phyloP scores from a whole-genome alignment of 768 basidiomycete species.

The Auricularia cornea region DNA sequence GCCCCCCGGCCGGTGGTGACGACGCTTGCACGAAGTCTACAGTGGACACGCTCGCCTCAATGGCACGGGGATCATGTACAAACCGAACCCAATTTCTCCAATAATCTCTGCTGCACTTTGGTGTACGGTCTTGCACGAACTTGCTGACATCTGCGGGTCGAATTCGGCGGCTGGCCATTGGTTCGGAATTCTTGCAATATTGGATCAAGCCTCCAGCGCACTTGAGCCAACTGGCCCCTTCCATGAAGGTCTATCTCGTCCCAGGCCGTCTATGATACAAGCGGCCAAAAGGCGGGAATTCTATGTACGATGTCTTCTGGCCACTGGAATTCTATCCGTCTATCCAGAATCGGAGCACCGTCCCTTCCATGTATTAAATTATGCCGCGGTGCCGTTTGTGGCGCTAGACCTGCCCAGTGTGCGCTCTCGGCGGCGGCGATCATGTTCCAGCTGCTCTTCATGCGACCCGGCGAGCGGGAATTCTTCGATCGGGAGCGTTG shows the following conservation, averaged over 20 bases:
- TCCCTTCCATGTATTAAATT: background rate
- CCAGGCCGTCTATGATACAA: too few species aligned
- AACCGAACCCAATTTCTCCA: too few species aligned
- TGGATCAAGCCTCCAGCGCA: too few species aligned
- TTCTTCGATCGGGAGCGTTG: slow-evolving; percentile 69
- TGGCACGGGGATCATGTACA: too few species aligned
- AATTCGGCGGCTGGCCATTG: background rate
- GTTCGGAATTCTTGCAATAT: too few species aligned
- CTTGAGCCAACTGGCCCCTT: too few species aligned
- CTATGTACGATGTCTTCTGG: background rate
- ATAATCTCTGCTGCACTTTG: too few species aligned
- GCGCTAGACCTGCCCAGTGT: background rate
- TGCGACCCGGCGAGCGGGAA: slow-evolving; percentile 56
- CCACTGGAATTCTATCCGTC: background rate
- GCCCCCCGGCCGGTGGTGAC: slow-evolving; percentile 11
- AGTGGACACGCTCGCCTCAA: too few species aligned
- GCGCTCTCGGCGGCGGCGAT: slow-evolving; percentile 24
- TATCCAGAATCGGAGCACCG: background rate
- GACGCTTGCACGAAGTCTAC: background rate
- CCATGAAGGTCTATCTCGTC: too few species aligned
- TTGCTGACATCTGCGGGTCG: too few species aligned
- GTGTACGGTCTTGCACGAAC: too few species aligned
- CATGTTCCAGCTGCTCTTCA: slow-evolving; percentile 52
- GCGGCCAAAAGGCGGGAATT: background rate
- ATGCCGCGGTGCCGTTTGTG: background rate